Conservation (phyloP, 2,329 filamentous ascomycete species). For the Monosporascus sp. region DNA sequence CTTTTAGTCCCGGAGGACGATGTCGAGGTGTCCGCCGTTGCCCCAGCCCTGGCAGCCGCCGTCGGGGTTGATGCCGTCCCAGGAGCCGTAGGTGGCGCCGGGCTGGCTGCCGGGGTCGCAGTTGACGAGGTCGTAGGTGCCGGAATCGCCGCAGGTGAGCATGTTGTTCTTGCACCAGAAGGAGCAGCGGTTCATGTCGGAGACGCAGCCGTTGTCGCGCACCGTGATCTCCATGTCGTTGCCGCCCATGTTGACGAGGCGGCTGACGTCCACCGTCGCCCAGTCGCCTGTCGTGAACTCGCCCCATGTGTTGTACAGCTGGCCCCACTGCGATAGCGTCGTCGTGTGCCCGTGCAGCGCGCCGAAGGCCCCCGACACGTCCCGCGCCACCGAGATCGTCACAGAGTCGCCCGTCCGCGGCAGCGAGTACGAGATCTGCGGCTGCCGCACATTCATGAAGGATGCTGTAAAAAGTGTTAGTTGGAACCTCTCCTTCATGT, state of each 20-base stretch:
- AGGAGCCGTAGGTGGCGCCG: slow-evolving; percentile 16
- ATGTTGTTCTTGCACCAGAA: slow-evolving; percentile 32
- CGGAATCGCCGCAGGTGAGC: slow-evolving; percentile 26
- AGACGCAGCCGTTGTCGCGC: slow-evolving; percentile 32
- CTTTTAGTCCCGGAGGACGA: neutral
- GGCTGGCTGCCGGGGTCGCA: slow-evolving; percentile 23
- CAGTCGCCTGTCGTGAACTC: slow-evolving; percentile 30
- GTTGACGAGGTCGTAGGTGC: slow-evolving; percentile 32
- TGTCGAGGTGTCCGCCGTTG: slow-evolving; percentile 13
- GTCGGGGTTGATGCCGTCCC: slow-evolving; percentile 17
- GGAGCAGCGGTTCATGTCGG: slow-evolving; percentile 35
- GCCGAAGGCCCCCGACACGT: slow-evolving; percentile 34
- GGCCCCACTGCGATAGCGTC: slow-evolving; percentile 28
- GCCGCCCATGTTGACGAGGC: slow-evolving; percentile 39
- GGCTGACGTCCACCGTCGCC: slow-evolving; percentile 30
- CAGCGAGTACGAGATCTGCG: slow-evolving; percentile 33
- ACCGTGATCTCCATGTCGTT: slow-evolving; percentile 28
- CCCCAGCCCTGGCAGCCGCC: slow-evolving; percentile 26
- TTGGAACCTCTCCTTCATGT: no score
- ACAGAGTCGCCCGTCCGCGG: slow-evolving; percentile 25
- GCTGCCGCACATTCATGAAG: slow-evolving; percentile 22
- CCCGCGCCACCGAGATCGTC: slow-evolving; percentile 31
- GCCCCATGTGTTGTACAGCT: slow-evolving; percentile 37
- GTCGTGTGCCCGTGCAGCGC: slow-evolving; percentile 25
- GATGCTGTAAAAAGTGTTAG: slow-evolving; percentile 7